Percentiles rank a stretch among this genome's conserved stretches.
These are phyloP conservation scores for Parasitella parasitica DNA, from an alignment of 371 early-diverging fungal genomes.

Conservation along the genomic window DNA sequence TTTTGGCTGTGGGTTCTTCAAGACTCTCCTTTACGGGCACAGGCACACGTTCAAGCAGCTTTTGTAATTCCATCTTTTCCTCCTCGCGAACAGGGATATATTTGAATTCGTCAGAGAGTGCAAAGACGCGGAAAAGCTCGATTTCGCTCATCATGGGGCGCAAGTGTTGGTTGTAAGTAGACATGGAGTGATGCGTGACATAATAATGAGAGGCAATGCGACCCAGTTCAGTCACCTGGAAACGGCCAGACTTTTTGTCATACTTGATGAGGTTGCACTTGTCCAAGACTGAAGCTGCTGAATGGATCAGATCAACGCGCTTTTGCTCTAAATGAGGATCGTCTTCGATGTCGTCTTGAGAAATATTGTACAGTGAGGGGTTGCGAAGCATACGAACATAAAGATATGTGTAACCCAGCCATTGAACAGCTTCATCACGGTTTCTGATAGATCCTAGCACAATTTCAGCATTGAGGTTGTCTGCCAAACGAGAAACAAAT, in stretches of 20 bases:
- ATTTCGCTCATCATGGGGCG: conserved; percentile 90
- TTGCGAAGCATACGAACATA: conserved; percentile 96
- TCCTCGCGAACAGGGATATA: conserved; percentile 95
- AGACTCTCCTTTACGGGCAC: conserved; percentile 90
- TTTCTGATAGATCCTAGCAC: conserved; percentile 90
- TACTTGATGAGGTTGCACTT: conserved; percentile 90
- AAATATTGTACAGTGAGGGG: conserved; percentile 80
- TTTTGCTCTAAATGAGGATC: conserved; percentile 87
- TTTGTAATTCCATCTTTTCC: conserved; percentile 91
- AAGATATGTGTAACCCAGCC: conserved; percentile 97
- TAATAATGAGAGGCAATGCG: conserved; percentile 97
- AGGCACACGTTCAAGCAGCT: conserved; percentile 92
- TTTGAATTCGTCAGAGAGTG: conserved; percentile 91
- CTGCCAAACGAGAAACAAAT: conserved; percentile 86
- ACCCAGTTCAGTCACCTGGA: conserved; percentile 91
- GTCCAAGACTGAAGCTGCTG: conserved; percentile 84
- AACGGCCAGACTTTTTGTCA: conserved; percentile 86
- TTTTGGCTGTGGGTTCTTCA: conserved; percentile 92
- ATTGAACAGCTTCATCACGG: conserved; percentile 93
- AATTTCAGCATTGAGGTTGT: conserved; percentile 97
- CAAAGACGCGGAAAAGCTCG: conserved; percentile 91
- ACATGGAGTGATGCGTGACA: conserved; percentile 87
- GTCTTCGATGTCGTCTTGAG: conserved; percentile 67
- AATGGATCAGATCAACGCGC: conserved; percentile 87
- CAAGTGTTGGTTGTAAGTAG: conserved; percentile 91